phyloP scores from a whole-genome alignment of 2,329 filamentous ascomycete species.

The Chrysosporium keratinophilum region DNA sequence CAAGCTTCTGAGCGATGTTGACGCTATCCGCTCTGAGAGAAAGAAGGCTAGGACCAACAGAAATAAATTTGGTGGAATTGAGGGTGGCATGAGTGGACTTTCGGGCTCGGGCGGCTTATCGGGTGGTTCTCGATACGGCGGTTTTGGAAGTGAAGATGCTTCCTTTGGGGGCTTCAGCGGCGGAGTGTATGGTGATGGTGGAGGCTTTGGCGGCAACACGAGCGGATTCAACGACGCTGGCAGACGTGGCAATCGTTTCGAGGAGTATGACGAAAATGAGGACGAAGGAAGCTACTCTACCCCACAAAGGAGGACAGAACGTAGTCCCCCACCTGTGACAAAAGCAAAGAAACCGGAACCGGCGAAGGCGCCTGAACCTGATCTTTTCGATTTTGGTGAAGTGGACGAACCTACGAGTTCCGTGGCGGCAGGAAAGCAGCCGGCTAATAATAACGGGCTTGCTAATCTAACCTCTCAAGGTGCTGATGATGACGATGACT shows the following conservation, averaged over 20 bases:
- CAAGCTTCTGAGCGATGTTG: slow-evolving; percentile 73
- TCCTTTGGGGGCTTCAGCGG: slow-evolving; percentile 58
- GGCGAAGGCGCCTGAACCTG: slow-evolving; percentile 75
- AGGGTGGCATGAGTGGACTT: slow-evolving; percentile 55
- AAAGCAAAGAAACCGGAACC: slow-evolving; percentile 56
- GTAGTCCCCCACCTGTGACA: slow-evolving; percentile 25
- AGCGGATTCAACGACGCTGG: slow-evolving; percentile 60
- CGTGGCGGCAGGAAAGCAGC: slow-evolving; percentile 35
- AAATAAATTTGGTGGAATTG: slow-evolving; percentile 91
- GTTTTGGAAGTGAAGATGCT: slow-evolving; percentile 72
- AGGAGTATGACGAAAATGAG: slow-evolving; percentile 95
- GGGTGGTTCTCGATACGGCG: slow-evolving; percentile 62
- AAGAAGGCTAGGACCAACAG: slow-evolving; percentile 88
- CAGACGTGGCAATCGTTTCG: slow-evolving; percentile 63
- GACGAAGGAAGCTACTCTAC: slow-evolving; percentile 54
- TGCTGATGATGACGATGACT: slow-evolving; percentile 73
- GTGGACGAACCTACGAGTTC: slow-evolving; percentile 42
- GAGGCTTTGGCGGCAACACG: slow-evolving; percentile 73
- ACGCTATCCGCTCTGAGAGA: slow-evolving; percentile 46
- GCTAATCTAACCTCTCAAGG: slow-evolving; percentile 39
- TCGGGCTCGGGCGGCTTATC: slow-evolving; percentile 49
- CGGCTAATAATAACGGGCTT: slow-evolving; percentile 40
- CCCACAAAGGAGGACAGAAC: slow-evolving; percentile 42
- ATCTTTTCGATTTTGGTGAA: slow-evolving; percentile 81
- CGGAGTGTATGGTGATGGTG: slow-evolving; percentile 86